Conservation (phyloP, 371 early-diverging fungal genomes). For the Antonospora locustae region DNA sequence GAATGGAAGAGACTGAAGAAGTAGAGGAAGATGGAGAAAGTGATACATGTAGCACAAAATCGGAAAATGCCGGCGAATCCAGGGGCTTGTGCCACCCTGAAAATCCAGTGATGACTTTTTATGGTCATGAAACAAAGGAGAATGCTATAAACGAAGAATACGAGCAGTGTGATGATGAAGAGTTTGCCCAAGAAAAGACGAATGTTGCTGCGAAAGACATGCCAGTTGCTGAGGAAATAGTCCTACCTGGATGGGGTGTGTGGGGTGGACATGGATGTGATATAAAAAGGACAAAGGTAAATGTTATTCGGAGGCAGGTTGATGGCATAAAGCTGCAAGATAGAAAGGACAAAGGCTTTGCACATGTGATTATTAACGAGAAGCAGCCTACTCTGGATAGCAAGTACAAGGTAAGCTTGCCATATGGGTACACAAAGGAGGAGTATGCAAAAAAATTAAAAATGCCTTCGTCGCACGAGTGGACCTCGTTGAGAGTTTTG, state of each 20-base stretch:
- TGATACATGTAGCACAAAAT: conserved; percentile 1
- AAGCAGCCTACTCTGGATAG: conserved; percentile 14
- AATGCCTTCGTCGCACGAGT: conserved; percentile 21
- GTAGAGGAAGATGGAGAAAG: conserved; percentile 14
- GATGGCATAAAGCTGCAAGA: conserved; percentile 44
- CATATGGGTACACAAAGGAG: conserved; percentile 37
- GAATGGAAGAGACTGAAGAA: conserved; percentile 8
- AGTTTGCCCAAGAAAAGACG: conserved; percentile 47
- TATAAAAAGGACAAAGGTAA: conserved; percentile 28
- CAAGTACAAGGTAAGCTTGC: conserved; percentile 38
- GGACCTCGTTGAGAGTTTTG: conserved; percentile 19
- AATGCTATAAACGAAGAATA: conserved; percentile 22
- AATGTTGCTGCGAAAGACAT: conserved; percentile 29
- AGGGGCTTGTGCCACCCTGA: conserved; percentile 2
- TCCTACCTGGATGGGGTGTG: conserved; percentile 50
- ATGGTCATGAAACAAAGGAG: conserved; percentile 4
- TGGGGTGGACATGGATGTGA: conserved; percentile 51
- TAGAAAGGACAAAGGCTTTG: conserved; percentile 49
- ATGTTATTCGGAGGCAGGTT: conserved; percentile 31
- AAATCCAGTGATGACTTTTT: conserved; percentile 8
- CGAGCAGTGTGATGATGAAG: conserved; percentile 25
- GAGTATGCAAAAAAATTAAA: conserved; percentile 32
- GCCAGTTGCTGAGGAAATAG: conserved; percentile 38
- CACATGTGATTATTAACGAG: conserved; percentile 53
- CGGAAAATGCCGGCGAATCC: background rate